phyloP scores from a whole-genome alignment of 768 basidiomycete species.

The Russula ochroleuca region DNA sequence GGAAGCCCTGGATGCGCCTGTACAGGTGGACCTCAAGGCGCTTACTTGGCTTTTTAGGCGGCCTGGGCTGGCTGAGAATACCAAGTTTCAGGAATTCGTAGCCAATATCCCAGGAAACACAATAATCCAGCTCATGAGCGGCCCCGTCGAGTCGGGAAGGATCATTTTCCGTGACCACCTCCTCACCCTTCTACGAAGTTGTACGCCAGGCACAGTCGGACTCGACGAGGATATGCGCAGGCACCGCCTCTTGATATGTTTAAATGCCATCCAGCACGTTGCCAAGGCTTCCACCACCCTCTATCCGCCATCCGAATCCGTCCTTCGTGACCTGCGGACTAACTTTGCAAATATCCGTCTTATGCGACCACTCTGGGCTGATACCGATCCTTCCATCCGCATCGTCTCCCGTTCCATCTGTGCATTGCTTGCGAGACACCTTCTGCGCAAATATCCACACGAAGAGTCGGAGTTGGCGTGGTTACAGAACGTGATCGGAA shows the following conservation, averaged over 20 bases:
- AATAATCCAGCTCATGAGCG: constrained; percentile 7
- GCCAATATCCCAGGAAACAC: constrained; percentile 2
- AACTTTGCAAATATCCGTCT: constrained; percentile 13
- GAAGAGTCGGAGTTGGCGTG: constrained; percentile 9
- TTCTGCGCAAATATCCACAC: constrained; percentile 3
- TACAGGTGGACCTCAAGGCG: neutral
- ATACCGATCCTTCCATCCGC: constrained; percentile 14
- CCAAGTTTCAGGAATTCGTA: constrained; percentile 9
- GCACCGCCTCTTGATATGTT: constrained; percentile 7
- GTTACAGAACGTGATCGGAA: constrained; percentile 10
- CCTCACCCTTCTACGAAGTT: constrained; percentile 16
- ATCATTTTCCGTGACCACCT: constrained; percentile 11
- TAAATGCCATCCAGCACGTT: constrained; percentile 8
- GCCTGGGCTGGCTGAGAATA: constrained; percentile 6
- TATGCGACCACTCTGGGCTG: constrained; percentile 7
- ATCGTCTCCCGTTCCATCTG: constrained; percentile 13
- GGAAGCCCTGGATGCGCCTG: neutral
- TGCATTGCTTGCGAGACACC: constrained; percentile 15
- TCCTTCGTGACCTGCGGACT: constrained; percentile 14
- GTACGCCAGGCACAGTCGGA: neutral
- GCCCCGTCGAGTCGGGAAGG: neutral
- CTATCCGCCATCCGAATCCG: neutral
- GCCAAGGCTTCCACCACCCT: neutral
- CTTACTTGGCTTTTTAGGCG: constrained; percentile 7
- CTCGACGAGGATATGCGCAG: constrained; percentile 7